phyloP scores from a whole-genome alignment of 495 filamentous ascomycete genomes.

The Hypoxylon subgilvum region DNA sequence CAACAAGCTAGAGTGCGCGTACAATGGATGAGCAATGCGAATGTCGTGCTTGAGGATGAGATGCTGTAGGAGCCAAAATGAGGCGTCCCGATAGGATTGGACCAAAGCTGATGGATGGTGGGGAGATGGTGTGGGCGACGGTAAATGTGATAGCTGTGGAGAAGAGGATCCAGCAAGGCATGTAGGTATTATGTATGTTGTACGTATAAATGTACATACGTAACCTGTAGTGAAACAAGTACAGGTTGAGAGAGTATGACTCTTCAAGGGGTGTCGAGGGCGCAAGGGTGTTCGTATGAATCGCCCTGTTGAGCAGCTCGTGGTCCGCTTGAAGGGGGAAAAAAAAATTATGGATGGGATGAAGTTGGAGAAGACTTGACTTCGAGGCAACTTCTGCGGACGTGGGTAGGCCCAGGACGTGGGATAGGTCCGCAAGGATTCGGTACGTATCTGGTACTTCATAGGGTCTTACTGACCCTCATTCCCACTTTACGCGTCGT shows the following conservation, averaged over 20 bases:
- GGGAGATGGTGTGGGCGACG: conserved; percentile 16
- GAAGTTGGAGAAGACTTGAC: conserved; percentile 16
- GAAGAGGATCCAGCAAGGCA: conserved; percentile 14
- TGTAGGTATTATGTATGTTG: conserved; percentile 7
- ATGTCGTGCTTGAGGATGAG: conserved; percentile 27
- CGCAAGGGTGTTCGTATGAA: conserved; percentile 24
- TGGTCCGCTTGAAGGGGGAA: not conserved
- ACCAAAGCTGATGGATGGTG: conserved; percentile 24
- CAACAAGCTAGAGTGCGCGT: conserved; percentile 20
- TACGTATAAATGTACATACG: not conserved
- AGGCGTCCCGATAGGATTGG: conserved; percentile 45
- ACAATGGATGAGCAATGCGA: conserved; percentile 37
- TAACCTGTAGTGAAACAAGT: conserved; percentile 32
- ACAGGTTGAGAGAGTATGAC: conserved; percentile 35
- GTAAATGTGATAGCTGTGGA: conserved; percentile 28
- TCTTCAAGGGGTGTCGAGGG: conserved; percentile 24
- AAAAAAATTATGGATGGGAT: conserved; percentile 14
- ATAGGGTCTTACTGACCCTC: conserved; percentile 2
- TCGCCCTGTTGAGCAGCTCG: conserved; percentile 12
- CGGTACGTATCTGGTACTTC: conserved; percentile 27
- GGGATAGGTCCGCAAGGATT: conserved; percentile 13
- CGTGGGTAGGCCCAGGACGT: not conserved
- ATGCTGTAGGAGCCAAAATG: conserved; percentile 42
- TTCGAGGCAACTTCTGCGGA: not conserved
- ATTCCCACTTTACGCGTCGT: conserved; percentile 41